These are phyloP conservation scores for Plasmodium yoelii DNA, from an alignment of 169 alveolate genomes.

Conservation along the genomic window DNA sequence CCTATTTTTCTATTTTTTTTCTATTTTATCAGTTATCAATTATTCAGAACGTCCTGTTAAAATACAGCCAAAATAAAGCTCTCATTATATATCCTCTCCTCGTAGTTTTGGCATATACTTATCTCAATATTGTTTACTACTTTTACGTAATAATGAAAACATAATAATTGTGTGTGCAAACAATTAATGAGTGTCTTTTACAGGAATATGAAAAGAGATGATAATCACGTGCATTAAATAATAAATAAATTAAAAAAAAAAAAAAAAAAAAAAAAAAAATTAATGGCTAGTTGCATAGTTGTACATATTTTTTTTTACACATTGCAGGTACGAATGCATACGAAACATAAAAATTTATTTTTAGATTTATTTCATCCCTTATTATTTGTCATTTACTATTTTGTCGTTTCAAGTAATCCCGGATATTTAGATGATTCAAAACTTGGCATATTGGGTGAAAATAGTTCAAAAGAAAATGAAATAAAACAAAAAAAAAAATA, in stretches of 20 bases:
- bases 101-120: slow-evolving; percentile 11
- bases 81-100: slow-evolving; percentile 37
- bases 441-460: neutral
- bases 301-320: slow-evolving; percentile 20
- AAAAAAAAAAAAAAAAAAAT: neutral
- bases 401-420: slow-evolving; percentile 57
- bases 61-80: slow-evolving; percentile 12
- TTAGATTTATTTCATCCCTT: slow-evolving; percentile 36
- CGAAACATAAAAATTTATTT: neutral
- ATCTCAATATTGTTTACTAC: slow-evolving; percentile 20
- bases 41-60: slow-evolving; percentile 6
- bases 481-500: neutral
- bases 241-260: neutral
- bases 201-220: no score
- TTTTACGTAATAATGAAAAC: slow-evolving; percentile 31
- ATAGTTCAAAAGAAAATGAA: neutral
- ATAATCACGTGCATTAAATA: neutral
- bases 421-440: slow-evolving; percentile 28
- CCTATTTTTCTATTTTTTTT: neutral
- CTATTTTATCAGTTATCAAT: slow-evolving; percentile 26
- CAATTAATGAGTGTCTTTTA: no score
- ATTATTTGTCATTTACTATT: slow-evolving; percentile 31
- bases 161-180: no score
- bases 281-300: slow-evolving; percentile 3
- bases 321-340: slow-evolving; percentile 11